Percentiles rank a stretch among this genome's conserved stretches.
phyloP scores from a whole-genome alignment of 768 basidiomycete genomes.

The Nevesoporus exiguus region DNA sequence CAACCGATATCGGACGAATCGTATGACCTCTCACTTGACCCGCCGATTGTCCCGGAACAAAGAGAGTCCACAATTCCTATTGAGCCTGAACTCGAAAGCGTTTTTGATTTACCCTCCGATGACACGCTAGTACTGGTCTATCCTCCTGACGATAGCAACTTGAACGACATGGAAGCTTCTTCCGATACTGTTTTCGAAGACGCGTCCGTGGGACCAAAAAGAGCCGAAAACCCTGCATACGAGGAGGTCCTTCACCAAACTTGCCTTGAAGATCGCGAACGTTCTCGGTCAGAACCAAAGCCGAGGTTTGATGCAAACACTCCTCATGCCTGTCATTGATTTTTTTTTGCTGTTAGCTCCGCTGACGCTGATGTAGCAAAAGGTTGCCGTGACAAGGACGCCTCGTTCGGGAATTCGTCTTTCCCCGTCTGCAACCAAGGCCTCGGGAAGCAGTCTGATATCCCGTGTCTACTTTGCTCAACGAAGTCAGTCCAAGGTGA shows the following conservation, averaged over 20 bases:
- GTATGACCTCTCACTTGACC: constrained; percentile 23
- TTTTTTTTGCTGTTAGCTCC: constrained; percentile 8
- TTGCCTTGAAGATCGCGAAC: background rate
- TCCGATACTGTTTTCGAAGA: constrained; percentile 22
- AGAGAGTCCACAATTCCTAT: constrained; percentile 4
- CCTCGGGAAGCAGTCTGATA: constrained; percentile 4
- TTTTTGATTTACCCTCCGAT: constrained; percentile 19
- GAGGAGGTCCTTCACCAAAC: constrained; percentile 2
- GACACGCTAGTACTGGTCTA: constrained; percentile 22
- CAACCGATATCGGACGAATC: constrained; percentile 14
- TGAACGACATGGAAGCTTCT: constrained; percentile 16
- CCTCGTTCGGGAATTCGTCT: background rate
- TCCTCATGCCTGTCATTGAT: constrained; percentile 10
- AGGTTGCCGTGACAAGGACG: background rate
- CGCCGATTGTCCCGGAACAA: constrained; percentile 4
- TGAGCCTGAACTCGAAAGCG: background rate
- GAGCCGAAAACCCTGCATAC: constrained; percentile 12
- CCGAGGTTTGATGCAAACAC: constrained; percentile 18
- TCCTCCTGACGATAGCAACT: constrained; percentile 1
- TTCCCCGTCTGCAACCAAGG: constrained; percentile 19
- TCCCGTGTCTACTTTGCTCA: constrained; percentile 23
- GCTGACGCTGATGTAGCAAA: background rate
- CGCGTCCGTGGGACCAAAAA: background rate
- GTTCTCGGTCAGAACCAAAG: background rate
- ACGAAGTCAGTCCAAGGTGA: constrained; percentile 20